Percentiles rank a stretch among this genome's conserved stretches.
Conservation (phyloP, 352 stramenopile species). For the Phytophthora pluvialis region DNA sequence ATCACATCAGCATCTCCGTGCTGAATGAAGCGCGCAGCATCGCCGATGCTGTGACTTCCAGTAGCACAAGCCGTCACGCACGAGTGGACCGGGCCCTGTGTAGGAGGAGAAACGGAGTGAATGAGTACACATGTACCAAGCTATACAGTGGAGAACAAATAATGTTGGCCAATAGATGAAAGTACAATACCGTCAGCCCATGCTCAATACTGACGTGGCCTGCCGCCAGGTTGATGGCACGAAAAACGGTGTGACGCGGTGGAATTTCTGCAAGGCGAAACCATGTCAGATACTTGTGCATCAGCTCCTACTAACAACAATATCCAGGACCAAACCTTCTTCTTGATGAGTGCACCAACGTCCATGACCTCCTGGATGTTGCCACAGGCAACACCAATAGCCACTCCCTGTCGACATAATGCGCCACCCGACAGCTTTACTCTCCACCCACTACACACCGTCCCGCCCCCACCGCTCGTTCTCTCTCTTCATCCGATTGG, state of each 20-base stretch:
- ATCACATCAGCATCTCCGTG: constrained; percentile 94
- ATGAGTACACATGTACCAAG: neutral
- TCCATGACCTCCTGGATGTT: constrained; percentile 90
- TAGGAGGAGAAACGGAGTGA: neutral
- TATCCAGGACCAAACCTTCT: constrained; percentile 50
- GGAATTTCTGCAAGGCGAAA: constrained; percentile 65
- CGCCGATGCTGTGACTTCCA: constrained; percentile 95
- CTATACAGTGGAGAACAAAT: no score
- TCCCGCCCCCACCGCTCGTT: constrained; percentile 54
- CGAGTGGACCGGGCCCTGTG: constrained; percentile 95
- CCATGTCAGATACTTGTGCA: neutral
- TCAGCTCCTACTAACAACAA: neutral
- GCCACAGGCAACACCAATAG: constrained; percentile 84
- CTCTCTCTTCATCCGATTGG: constrained; percentile 65
- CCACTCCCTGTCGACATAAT: constrained; percentile 61
- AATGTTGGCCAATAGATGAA: neutral
- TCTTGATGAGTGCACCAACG: constrained; percentile 63
- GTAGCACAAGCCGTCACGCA: constrained; percentile 97
- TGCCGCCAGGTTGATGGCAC: constrained; percentile 94
- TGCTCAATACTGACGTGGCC: constrained; percentile 93
- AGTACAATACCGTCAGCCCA: constrained; percentile 72
- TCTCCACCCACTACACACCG: neutral
- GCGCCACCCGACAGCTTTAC: neutral
- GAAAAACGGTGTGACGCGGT: constrained; percentile 94
- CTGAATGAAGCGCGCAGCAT: constrained; percentile 92